A percentile compares a stretch with the other conserved stretches of the same genome.
Evolutionary conservation across 2,329 filamentous ascomycete genomes (phyloP).

Genomic region (Cladosporium sp.): DNA sequence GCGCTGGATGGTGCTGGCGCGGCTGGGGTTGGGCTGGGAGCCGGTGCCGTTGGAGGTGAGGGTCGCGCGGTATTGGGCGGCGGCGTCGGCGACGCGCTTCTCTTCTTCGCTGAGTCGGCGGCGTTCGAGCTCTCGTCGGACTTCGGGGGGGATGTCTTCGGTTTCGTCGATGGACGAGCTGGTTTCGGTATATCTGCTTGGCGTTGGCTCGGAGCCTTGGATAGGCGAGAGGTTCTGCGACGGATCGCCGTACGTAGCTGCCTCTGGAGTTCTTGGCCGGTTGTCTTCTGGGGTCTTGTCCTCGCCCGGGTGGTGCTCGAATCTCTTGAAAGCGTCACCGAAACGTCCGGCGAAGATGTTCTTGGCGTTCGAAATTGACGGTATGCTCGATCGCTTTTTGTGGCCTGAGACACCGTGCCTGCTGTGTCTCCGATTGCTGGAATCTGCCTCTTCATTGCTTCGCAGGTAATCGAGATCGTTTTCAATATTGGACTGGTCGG

Average conservation of each 20-base stretch:
- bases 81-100: constrained; percentile 77
- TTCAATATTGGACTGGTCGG: constrained; percentile 58
- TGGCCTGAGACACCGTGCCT: constrained; percentile 51
- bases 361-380: constrained; percentile 54
- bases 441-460: constrained; percentile 61
- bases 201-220: constrained; percentile 66
- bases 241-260: background rate
- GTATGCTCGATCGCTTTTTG: constrained; percentile 66
- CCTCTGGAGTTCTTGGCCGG: constrained; percentile 7
- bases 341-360: constrained; percentile 82
- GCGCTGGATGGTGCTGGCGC: constrained; percentile 82
- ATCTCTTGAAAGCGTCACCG: constrained; percentile 87
- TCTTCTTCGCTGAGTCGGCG: constrained; percentile 79
- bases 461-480: constrained; percentile 81
- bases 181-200: constrained; percentile 41
- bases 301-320: constrained; percentile 48
- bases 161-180: constrained; percentile 55
- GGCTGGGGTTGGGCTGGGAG: constrained; percentile 48
- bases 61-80: constrained; percentile 76
- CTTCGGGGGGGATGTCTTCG: constrained; percentile 74
- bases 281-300: constrained; percentile 10
- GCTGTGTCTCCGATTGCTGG: constrained; percentile 43
- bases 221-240: constrained; percentile 55
- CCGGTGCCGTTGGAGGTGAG: constrained; percentile 57
- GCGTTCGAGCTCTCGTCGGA: constrained; percentile 83